Percentiles rank a stretch among this genome's conserved stretches.
These are phyloP conservation scores for Trichophyton rubrum DNA, from an alignment of 2,329 filamentous ascomycete genomes.

Conservation along the genomic window DNA sequence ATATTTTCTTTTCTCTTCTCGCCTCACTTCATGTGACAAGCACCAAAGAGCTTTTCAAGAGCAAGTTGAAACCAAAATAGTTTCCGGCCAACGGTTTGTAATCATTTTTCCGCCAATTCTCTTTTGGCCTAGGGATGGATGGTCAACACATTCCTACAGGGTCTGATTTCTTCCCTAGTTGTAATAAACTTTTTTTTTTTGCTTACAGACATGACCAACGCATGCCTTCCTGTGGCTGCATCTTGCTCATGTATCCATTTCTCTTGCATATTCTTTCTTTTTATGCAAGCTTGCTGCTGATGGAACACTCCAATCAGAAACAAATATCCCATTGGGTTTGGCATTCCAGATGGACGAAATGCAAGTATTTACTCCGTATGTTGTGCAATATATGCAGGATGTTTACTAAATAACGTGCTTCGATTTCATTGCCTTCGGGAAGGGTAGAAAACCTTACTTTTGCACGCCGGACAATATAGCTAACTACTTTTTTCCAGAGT, in stretches of 20 bases:
- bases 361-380: background rate
- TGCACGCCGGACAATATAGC: background rate
- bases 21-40: background rate
- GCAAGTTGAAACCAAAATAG: background rate
- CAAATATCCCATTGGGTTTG: background rate
- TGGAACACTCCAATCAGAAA: background rate
- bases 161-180: background rate
- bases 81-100: background rate
- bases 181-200: background rate
- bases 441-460: background rate
- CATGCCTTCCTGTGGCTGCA: background rate
- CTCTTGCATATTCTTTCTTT: background rate
- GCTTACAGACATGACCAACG: background rate
- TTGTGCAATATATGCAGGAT: background rate
- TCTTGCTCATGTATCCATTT: background rate
- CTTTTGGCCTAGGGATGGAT: background rate
- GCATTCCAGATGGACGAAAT: background rate
- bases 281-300: background rate
- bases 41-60: background rate
- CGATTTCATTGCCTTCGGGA: background rate
- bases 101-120: background rate
- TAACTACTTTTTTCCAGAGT: background rate
- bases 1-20: background rate
- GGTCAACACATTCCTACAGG: background rate
- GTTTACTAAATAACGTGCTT: background rate